These are phyloP conservation scores for Ophiostoma populinum DNA, from an alignment of 2,329 filamentous ascomycete species.

Conservation along the genomic window DNA sequence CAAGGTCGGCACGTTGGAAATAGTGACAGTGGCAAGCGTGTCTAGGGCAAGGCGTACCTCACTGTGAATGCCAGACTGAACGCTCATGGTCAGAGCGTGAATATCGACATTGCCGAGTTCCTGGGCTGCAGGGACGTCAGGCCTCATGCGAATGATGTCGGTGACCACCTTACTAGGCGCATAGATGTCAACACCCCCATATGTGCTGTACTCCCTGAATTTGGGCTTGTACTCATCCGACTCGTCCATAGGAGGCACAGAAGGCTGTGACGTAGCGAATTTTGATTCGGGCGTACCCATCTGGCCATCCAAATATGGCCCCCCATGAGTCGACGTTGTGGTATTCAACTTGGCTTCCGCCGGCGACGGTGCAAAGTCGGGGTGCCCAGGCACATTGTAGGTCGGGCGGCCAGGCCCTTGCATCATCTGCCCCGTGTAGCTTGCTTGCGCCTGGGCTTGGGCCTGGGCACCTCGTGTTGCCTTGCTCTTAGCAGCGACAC, in stretches of 20 bases:
- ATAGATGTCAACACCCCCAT: constrained; percentile 57
- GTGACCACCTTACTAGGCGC: constrained; percentile 46
- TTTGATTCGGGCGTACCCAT: constrained; percentile 11
- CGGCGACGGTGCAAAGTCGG: constrained; percentile 28
- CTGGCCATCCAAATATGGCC: constrained; percentile 16
- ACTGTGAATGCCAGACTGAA: constrained; percentile 76
- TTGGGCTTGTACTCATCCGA: constrained; percentile 38
- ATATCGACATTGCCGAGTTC: constrained; percentile 85
- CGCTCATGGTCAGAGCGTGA: constrained; percentile 69
- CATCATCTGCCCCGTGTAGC: background rate
- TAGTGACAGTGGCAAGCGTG: constrained; percentile 54
- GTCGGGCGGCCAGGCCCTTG: background rate
- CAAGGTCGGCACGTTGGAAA: constrained; percentile 43
- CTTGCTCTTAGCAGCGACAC: constrained; percentile 3
- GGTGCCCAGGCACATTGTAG: constrained; percentile 9
- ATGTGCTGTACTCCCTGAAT: constrained; percentile 35
- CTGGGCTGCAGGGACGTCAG: constrained; percentile 53
- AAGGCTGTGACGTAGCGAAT: no score
- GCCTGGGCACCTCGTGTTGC: background rate
- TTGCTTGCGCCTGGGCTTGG: background rate
- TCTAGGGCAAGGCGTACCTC: constrained; percentile 87
- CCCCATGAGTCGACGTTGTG: no score
- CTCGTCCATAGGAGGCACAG: constrained; percentile 23
- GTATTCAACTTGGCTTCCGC: constrained; percentile 24
- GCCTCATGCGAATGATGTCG: constrained; percentile 50